These are phyloP conservation scores for Pseudogymnoascus sp. DNA, from an alignment of 2,329 filamentous ascomycete genomes.

Conservation along the genomic window DNA sequence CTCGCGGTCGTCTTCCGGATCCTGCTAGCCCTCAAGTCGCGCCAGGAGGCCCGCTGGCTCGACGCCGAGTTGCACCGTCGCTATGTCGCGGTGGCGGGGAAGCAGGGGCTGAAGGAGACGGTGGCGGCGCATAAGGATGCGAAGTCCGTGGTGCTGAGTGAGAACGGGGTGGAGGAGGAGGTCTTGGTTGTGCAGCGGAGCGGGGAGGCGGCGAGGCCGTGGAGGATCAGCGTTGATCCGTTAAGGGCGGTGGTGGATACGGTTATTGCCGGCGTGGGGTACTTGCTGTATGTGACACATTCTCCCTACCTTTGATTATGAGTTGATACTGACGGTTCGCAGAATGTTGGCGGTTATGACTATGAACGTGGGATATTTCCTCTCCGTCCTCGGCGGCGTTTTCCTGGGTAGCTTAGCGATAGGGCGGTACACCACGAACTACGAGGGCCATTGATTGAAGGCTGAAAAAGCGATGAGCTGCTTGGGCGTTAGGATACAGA, in stretches of 20 bases:
- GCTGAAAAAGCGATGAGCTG: neutral
- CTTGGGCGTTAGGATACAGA: constrained; percentile 1
- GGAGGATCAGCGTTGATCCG: constrained; percentile 73
- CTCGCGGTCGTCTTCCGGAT: constrained; percentile 62
- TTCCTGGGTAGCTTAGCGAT: constrained; percentile 71
- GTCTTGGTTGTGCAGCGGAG: constrained; percentile 63
- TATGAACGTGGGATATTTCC: constrained; percentile 76
- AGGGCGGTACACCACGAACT: constrained; percentile 22
- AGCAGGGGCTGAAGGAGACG: constrained; percentile 42
- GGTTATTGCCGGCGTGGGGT: constrained; percentile 66
- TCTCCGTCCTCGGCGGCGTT: constrained; percentile 66
- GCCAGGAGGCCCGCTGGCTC: constrained; percentile 55
- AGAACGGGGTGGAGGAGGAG: constrained; percentile 72
- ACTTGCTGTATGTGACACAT: constrained; percentile 65
- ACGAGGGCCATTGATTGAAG: neutral
- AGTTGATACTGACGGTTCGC: constrained; percentile 11
- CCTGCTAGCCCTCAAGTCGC: constrained; percentile 64
- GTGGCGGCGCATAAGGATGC: constrained; percentile 35
- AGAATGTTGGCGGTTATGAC: constrained; percentile 94
- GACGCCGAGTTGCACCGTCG: constrained; percentile 64
- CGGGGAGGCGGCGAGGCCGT: constrained; percentile 51
- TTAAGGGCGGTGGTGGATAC: constrained; percentile 63
- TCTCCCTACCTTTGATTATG: neutral
- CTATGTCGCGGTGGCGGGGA: constrained; percentile 65
- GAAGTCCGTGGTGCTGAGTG: constrained; percentile 58